Evolutionary conservation across 176 grass and related monocot genomes (phyloP), one percentile per base, ranked within the genome.

Genomic region (Bromus sterilis): DNA sequence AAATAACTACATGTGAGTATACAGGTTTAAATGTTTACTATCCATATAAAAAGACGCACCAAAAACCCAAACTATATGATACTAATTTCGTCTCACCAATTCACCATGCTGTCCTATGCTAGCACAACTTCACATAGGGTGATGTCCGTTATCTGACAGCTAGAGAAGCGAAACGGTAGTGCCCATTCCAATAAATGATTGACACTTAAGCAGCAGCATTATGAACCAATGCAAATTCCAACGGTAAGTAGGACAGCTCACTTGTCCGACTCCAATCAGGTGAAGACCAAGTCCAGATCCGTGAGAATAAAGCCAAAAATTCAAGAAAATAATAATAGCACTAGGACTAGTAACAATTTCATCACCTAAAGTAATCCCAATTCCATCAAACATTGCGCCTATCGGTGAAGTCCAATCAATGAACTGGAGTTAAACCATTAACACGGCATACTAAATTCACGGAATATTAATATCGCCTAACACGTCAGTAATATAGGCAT

Each of bases 21-120:
- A 16, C 56, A 74, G 78, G 48, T 57, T 57, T 44, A 15, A 15
- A 46, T 39, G 35, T 46, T 78, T 69, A 80, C 23, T 59, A 83
- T 46, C 61, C 51, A 76, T 24, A 42, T 1, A 74, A 53, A n/a
- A 74, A 48, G 26, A 59, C 18, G 9, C 61, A 29, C 23, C 21
- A 26, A 41, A 74, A 88, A n/a, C 23, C 55, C 66, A 74, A 83
- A 39, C 16, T 60, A 62, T 62, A 72, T 57, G 58, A 46, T 83
- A 74, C 42, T 42, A 57, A 23, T 51, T 49, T 82, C 60, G 13
- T 46, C 33, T 71, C 35, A 21, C 14, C 33, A 71, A 35, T 25
- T 71, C 35, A 21, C 14, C 33, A 71, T 53, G 39, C 18, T 21
- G 55, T 21, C 32, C 34, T 55, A 76, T 7, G 49, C 30, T 59